A percentile compares a stretch with the other conserved stretches of the same genome.
Evolutionary conservation across 169 alveolate genomes (phyloP).

Genomic region (Amoebophrya sp.): DNA sequence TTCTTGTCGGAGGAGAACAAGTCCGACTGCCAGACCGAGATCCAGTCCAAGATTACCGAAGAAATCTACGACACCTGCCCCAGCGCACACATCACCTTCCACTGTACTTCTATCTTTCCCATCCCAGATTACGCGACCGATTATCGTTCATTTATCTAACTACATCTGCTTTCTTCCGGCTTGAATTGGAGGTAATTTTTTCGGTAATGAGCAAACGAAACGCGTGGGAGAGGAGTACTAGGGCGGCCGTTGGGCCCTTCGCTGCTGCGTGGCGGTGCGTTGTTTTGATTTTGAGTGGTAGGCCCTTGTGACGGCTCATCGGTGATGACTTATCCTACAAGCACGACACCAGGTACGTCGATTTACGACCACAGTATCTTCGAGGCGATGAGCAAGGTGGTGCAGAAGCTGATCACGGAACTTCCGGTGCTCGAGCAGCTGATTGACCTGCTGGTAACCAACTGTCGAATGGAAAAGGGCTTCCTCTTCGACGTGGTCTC

Average conservation of each 20-base stretch:
- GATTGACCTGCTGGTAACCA: slow-evolving; percentile 43
- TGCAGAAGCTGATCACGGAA: slow-evolving; percentile 57
- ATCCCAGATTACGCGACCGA: background rate
- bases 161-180: background rate
- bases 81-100: background rate
- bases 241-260: too few species aligned
- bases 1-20: slow-evolving; percentile 42
- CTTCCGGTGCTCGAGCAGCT: slow-evolving; percentile 35
- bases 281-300: background rate
- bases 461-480: slow-evolving; percentile 65
- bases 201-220: background rate
- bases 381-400: slow-evolving; percentile 66
- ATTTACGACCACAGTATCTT: slow-evolving; percentile 63
- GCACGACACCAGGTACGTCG: background rate
- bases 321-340: background rate
- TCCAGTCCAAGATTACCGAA: too few species aligned
- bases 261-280: too few species aligned
- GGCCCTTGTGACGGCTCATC: background rate
- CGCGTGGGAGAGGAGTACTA: background rate
- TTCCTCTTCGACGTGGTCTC: slow-evolving; percentile 63
- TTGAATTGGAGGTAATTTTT: too few species aligned
- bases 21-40: slow-evolving; percentile 46
- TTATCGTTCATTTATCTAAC: background rate
- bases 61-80: background rate
- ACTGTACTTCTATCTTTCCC: background rate